phyloP scores from a whole-genome alignment of 768 basidiomycete genomes.

The Lyophyllum decastes region DNA sequence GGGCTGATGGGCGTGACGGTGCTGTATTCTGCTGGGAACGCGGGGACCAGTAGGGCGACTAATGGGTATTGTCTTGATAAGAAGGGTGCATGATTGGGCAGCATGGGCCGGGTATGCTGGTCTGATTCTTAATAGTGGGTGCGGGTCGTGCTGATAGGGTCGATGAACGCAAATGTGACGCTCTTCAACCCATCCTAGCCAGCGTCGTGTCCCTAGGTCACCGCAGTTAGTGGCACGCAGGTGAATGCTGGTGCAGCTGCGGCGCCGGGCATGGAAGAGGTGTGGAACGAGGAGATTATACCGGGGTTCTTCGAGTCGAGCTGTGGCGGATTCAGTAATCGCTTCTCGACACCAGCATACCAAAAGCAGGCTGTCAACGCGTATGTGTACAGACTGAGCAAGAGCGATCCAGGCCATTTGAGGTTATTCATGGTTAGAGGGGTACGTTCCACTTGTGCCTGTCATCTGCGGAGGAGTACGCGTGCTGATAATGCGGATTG shows the following conservation, averaged over 20 bases:
- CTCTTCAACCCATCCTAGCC: constrained; percentile 50
- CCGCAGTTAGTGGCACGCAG: constrained; percentile 48
- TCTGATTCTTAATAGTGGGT: too few relatives aligned
- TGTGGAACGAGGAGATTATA: constrained; percentile 29
- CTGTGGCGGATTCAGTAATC: constrained; percentile 36
- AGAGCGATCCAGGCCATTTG: constrained; percentile 23
- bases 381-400: constrained; percentile 34
- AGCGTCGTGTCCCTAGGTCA: constrained; percentile 43
- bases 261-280: constrained; percentile 26
- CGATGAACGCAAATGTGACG: constrained; percentile 32
- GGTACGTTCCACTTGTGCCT: constrained; percentile 27
- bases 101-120: too few relatives aligned
- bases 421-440: constrained; percentile 30
- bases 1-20: constrained; percentile 51
- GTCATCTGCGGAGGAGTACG: too few relatives aligned
- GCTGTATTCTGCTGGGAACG: constrained; percentile 41
- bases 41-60: constrained; percentile 37
- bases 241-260: constrained; percentile 34
- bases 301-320: constrained; percentile 35
- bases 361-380: constrained; percentile 33
- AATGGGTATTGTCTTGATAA: constrained; percentile 38
- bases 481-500: too few relatives aligned
- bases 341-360: constrained; percentile 42
- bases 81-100: constrained; percentile 28
- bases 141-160: too few relatives aligned